phyloP scores from a whole-genome alignment of 75 land plant genomes.

The Picea sitchensis region DNA sequence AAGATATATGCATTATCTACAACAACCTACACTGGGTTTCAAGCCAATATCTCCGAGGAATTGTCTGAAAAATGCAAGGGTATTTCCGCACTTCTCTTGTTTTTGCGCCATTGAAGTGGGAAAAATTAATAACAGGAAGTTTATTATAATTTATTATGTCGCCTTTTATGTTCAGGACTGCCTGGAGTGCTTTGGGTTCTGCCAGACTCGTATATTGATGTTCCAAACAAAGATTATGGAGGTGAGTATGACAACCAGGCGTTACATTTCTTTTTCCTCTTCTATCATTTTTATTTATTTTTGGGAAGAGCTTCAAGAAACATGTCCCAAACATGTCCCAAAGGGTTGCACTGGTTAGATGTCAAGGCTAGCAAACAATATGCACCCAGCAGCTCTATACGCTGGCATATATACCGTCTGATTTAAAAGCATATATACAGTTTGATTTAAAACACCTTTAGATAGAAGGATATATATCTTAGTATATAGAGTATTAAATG shows the following conservation, averaged over 20 bases:
- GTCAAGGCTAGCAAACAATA: too few relatives aligned
- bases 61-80: slow-evolving; percentile 80
- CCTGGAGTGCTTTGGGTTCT: slow-evolving; percentile 85
- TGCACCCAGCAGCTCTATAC: too few relatives aligned
- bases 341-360: too few relatives aligned
- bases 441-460: too few relatives aligned
- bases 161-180: slow-evolving; percentile 31
- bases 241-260: slow-evolving; percentile 21
- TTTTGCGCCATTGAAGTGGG: neutral
- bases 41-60: slow-evolving; percentile 63
- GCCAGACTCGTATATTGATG: slow-evolving; percentile 82
- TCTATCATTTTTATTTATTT: too few relatives aligned
- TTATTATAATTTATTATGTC: neutral
- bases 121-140: neutral
- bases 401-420: too few relatives aligned
- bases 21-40: slow-evolving; percentile 78
- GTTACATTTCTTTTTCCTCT: neutral
- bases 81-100: neutral
- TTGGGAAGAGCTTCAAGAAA: too few relatives aligned
- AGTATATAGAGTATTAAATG: too few relatives aligned
- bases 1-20: slow-evolving; percentile 81
- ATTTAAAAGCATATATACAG: too few relatives aligned
- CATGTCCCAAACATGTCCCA: too few relatives aligned
- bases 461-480: too few relatives aligned
- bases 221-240: slow-evolving; percentile 81